Evolutionary conservation across 768 basidiomycete genomes (phyloP).

Genomic region (Podaxis sp.): DNA sequence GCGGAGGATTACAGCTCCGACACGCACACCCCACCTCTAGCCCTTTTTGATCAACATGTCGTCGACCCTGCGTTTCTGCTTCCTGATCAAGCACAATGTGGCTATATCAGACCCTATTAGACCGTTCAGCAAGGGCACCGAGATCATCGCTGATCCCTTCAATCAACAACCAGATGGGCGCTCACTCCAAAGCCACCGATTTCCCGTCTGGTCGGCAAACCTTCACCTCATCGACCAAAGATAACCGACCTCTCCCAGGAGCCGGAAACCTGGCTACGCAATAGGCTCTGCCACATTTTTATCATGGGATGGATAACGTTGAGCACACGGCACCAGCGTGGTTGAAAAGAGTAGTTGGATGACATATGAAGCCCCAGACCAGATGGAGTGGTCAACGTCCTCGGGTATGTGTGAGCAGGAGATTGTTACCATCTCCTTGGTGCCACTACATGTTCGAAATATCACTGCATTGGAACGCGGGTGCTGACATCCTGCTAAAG

Average conservation of each 20-base stretch:
- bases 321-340: background rate
- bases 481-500: no score
- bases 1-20: background rate
- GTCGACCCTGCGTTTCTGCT: background rate
- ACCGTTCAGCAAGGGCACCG: background rate
- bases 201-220: background rate
- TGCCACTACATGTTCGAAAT: no score
- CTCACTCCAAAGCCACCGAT: background rate
- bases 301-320: background rate
- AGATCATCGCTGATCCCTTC: background rate
- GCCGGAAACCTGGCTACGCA: background rate
- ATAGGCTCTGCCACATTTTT: background rate
- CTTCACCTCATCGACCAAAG: no score
- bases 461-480: no score
- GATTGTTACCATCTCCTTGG: background rate
- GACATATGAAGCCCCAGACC: background rate
- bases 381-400: background rate
- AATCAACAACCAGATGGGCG: background rate
- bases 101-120: background rate
- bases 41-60: background rate
- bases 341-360: background rate
- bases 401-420: background rate
- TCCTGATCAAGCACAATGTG: background rate
- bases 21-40: background rate
- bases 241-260: background rate